Conservation (phyloP, 164 flowering plant species). For the Chimonanthus salicifolius region DNA sequence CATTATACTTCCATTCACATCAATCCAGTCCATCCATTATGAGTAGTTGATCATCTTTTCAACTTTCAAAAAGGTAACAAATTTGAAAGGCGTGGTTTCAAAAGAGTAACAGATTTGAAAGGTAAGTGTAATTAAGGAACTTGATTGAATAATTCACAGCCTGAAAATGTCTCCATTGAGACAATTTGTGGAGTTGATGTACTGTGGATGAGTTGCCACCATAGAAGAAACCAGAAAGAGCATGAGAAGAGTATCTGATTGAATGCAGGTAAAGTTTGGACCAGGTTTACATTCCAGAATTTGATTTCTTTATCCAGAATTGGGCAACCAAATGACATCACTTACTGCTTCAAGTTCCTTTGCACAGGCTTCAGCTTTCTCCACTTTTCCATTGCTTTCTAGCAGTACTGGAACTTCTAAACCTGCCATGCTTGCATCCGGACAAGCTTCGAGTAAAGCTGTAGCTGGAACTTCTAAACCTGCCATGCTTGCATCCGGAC, state of each 20-base stretch:
- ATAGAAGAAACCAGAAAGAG: neutral
- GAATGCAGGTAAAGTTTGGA: neutral
- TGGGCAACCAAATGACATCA: conserved; percentile 1
- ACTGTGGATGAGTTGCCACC: neutral
- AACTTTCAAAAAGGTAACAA: neutral
- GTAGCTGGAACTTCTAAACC: conserved; percentile 27
- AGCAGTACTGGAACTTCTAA: conserved; percentile 30
- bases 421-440: conserved; percentile 23
- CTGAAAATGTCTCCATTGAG: neutral
- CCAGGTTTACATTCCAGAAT: neutral
- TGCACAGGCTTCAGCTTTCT: conserved; percentile 73
- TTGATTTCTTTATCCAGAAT: neutral
- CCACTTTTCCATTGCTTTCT: conserved; percentile 52
- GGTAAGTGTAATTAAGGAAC: too few relatives aligned
- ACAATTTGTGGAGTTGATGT: neutral
- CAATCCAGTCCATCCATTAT: neutral
- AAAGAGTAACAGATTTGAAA: too few relatives aligned
- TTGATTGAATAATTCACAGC: too few relatives aligned
- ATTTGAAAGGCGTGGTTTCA: neutral
- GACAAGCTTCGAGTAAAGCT: too few relatives aligned
- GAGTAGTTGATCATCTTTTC: neutral
- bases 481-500: conserved; percentile 16
- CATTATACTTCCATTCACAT: neutral
- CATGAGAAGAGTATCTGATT: too few relatives aligned
- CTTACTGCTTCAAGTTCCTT: conserved; percentile 89